These are phyloP conservation scores for Persicaria tinctoria DNA, from an alignment of 148 eudicot genomes.

Conservation along the genomic window DNA sequence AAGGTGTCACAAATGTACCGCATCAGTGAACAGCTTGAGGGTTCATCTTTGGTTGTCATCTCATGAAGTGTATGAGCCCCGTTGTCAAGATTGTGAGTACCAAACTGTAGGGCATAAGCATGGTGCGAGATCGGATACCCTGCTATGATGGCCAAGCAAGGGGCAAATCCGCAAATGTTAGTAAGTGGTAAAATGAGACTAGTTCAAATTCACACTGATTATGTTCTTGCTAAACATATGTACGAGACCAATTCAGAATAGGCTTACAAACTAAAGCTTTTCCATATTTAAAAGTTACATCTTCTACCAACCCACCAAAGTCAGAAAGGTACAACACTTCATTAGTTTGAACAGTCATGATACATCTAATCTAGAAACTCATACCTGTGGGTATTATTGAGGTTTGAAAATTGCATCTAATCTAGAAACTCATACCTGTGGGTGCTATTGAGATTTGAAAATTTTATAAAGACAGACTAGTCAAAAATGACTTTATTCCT, in stretches of 20 bases:
- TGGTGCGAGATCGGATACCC: neutral
- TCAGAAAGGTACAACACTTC: too few species aligned
- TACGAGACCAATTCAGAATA: neutral
- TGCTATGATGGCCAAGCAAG: neutral
- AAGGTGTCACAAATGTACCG: neutral
- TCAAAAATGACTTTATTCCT: neutral
- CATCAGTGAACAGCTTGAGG: slow-evolving; percentile 6
- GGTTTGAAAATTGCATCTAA: too few species aligned
- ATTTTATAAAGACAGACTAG: neutral
- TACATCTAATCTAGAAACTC: too few species aligned
- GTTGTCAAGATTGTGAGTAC: neutral
- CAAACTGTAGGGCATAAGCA: slow-evolving; percentile 3
- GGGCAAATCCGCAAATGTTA: neutral
- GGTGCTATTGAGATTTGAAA: neutral
- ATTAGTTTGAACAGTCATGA: too few species aligned
- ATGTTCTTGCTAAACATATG: neutral
- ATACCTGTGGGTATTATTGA: too few species aligned
- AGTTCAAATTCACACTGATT: neutral
- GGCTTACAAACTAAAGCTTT: neutral
- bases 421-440: too few species aligned
- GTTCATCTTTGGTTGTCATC: slow-evolving; percentile 3
- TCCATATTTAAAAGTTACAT: too few species aligned
- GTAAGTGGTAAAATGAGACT: neutral
- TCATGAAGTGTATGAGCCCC: neutral
- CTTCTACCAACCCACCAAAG: too few species aligned